Evolutionary conservation across 257 asterid genomes (phyloP).

Genomic region (Solanum okadae): DNA sequence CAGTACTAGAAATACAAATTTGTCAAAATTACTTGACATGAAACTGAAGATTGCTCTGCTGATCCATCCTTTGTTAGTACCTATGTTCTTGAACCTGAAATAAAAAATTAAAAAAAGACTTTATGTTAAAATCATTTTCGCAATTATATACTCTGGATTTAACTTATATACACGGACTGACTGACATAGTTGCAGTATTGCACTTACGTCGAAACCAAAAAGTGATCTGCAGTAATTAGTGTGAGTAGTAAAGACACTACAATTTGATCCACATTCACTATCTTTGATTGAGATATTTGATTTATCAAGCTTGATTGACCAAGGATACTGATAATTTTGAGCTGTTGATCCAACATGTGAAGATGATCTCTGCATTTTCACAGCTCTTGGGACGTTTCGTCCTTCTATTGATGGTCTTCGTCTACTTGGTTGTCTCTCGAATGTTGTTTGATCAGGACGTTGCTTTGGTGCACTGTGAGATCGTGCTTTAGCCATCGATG

Average conservation of each 20-base stretch:
- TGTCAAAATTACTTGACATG: background rate
- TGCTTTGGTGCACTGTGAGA: slow-evolving; percentile 99
- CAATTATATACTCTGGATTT: background rate
- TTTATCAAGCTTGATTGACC: slow-evolving; percentile 84
- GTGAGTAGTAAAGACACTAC: slow-evolving; percentile 55
- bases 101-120: background rate
- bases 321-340: slow-evolving; percentile 61
- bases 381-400: slow-evolving; percentile 80
- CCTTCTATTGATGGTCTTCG: slow-evolving; percentile 82
- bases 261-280: slow-evolving; percentile 85
- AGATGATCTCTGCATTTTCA: slow-evolving; percentile 82
- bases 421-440: slow-evolving; percentile 59
- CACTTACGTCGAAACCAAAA: slow-evolving; percentile 69
- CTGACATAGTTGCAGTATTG: background rate
- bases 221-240: slow-evolving; percentile 68
- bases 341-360: slow-evolving; percentile 70
- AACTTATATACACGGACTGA: background rate
- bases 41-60: background rate
- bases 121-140: background rate
- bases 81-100: slow-evolving; percentile 59
- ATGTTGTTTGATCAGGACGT: slow-evolving; percentile 55
- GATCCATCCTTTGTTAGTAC: slow-evolving; percentile 8
- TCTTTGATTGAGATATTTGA: slow-evolving; percentile 67
- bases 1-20: background rate
- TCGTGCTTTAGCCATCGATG: slow-evolving; percentile 81